Conservation (phyloP, 352 stramenopile genomes). For the Pythium insidiosum region DNA sequence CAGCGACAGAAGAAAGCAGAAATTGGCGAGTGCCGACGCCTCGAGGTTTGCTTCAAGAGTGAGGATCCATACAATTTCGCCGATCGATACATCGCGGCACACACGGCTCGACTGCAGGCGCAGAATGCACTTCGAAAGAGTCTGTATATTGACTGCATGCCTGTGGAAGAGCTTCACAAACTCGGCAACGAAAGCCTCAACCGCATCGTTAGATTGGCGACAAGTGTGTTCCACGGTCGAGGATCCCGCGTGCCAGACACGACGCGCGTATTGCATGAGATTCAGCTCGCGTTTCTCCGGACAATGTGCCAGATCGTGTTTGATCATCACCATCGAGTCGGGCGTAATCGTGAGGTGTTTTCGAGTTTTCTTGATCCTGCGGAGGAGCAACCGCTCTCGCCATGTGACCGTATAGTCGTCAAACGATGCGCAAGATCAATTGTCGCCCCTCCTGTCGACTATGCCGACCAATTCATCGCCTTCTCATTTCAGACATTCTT, state of each 20-base stretch:
- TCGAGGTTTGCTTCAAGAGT: constrained; percentile 79
- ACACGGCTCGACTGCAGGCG: constrained; percentile 43
- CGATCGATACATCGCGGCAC: constrained; percentile 58
- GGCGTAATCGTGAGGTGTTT: constrained; percentile 56
- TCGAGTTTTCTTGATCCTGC: constrained; percentile 33
- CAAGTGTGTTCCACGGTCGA: constrained; percentile 58
- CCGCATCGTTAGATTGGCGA: constrained; percentile 68
- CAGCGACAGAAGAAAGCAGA: constrained; percentile 57
- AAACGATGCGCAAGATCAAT: too few relatives aligned
- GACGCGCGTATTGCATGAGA: constrained; percentile 75
- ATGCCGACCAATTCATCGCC: constrained; percentile 79
- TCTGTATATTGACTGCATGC: constrained; percentile 85
- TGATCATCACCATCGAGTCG: constrained; percentile 51
- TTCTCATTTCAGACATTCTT: constrained; percentile 86
- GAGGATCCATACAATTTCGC: constrained; percentile 76
- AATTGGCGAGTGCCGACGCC: constrained; percentile 26
- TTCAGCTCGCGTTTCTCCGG: constrained; percentile 87
- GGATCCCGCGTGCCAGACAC: constrained; percentile 63
- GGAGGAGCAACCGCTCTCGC: constrained; percentile 26
- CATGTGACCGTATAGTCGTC: constrained; percentile 29
- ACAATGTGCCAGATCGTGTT: constrained; percentile 91
- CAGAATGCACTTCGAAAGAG: constrained; percentile 68
- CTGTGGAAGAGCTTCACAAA: constrained; percentile 74
- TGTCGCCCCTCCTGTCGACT: constrained; percentile 67
- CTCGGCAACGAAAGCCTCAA: constrained; percentile 69